phyloP scores from a whole-genome alignment of 768 basidiomycete genomes.

The Calocera cornea region DNA sequence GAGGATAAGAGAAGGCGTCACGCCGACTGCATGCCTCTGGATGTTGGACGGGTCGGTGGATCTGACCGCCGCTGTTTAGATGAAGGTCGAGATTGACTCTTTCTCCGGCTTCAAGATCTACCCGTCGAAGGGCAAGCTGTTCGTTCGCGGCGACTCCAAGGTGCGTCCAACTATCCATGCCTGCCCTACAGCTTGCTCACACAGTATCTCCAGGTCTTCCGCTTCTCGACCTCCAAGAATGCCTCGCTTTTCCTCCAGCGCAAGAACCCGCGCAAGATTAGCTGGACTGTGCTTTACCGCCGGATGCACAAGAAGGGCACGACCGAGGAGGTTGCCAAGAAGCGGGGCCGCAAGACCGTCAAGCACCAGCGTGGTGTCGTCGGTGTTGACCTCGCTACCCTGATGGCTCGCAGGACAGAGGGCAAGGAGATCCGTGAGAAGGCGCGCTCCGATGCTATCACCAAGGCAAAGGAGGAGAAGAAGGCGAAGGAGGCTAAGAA shows the following conservation, averaged over 20 bases:
- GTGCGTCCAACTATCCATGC: constrained; percentile 31
- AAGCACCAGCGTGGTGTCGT: constrained; percentile 98
- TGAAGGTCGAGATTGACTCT: constrained; percentile 95
- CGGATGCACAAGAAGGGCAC: constrained; percentile 99
- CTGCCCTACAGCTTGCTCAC: neutral
- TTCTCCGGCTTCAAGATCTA: constrained; percentile 98
- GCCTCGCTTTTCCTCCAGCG: constrained; percentile 95
- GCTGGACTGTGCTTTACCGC: constrained; percentile 88
- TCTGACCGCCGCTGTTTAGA: constrained; percentile 10
- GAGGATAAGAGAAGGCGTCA: neutral
- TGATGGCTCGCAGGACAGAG: constrained; percentile 87
- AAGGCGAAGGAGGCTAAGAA: constrained; percentile 92
- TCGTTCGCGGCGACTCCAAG: constrained; percentile 93
- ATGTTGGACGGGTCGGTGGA: neutral
- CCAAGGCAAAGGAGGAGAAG: constrained; percentile 93
- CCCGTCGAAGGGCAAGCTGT: constrained; percentile 91
- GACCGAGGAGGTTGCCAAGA: constrained; percentile 98
- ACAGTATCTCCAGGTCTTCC: constrained; percentile 60
- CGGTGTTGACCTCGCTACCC: constrained; percentile 84
- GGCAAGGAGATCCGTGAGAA: constrained; percentile 70
- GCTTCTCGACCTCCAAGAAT: constrained; percentile 85
- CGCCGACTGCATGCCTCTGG: neutral
- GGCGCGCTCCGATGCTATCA: constrained; percentile 70
- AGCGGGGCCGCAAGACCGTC: constrained; percentile 88
- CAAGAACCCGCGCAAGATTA: constrained; percentile 99